Conservation (phyloP, 1,284 basidiomycete genomes). For the Fomitiporia mediterranea region DNA sequence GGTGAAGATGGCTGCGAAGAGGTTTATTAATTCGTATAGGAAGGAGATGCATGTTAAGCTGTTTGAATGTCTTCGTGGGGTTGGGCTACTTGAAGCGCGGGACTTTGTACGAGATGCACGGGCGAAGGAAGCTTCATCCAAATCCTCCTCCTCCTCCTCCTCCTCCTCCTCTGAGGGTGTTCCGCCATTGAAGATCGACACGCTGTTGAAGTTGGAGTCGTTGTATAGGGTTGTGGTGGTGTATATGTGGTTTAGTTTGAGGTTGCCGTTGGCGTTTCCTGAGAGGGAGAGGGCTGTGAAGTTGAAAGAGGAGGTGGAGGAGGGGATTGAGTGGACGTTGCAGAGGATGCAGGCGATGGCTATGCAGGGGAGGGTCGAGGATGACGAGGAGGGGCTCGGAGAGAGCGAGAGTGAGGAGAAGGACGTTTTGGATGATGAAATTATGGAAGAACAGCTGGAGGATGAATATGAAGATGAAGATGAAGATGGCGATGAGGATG, state of each 20-base stretch:
- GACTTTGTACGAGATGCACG: conserved; percentile 24
- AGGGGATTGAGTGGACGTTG: conserved; percentile 63
- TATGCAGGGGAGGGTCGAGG: not conserved
- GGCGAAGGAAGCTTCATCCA: conserved; percentile 23
- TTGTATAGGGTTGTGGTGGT: conserved; percentile 79
- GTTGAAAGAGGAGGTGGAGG: conserved; percentile 66
- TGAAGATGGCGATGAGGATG: not conserved
- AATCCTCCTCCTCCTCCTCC: not conserved
- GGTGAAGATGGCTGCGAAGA: conserved; percentile 23
- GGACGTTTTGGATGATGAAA: no score
- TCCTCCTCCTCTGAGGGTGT: conserved; percentile 6
- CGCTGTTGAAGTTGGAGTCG: conserved; percentile 60
- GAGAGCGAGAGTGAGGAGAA: no score
- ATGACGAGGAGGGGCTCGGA: not conserved
- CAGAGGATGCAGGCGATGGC: conserved; percentile 29
- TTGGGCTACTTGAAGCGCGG: conserved; percentile 22
- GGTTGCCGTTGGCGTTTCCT: conserved; percentile 72
- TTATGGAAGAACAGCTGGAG: no score
- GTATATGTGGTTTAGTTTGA: conserved; percentile 86
- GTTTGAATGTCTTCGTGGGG: conserved; percentile 10
- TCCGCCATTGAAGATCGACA: conserved; percentile 23
- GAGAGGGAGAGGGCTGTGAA: conserved; percentile 47
- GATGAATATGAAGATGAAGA: not conserved
- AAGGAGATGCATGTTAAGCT: conserved; percentile 24
- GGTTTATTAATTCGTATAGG: conserved; percentile 28